Conservation (phyloP, 2,329 filamentous ascomycete species). For the Anthostomella pinea region DNA sequence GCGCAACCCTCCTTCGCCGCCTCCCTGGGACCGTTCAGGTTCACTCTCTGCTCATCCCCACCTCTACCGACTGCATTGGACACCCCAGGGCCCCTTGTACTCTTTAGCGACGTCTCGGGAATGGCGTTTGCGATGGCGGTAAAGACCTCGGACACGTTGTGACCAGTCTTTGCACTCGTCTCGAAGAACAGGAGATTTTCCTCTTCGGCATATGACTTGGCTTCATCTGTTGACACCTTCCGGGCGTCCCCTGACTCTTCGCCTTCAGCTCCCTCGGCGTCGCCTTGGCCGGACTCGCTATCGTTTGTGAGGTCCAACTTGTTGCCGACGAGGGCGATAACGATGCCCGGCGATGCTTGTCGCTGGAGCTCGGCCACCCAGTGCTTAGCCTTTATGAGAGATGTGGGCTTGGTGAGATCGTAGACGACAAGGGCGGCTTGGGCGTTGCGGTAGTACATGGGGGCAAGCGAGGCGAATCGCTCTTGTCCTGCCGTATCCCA, state of each 20-base stretch:
- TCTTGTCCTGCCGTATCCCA: slow-evolving; percentile 99
- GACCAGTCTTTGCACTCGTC: slow-evolving; percentile 93
- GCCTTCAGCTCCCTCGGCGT: slow-evolving; percentile 47
- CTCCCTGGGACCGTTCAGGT: slow-evolving; percentile 71
- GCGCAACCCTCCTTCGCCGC: slow-evolving; percentile 89
- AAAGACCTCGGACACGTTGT: slow-evolving; percentile 94
- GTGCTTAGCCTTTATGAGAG: slow-evolving; percentile 94
- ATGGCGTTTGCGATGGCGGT: slow-evolving; percentile 98
- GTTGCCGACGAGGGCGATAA: slow-evolving; percentile 96
- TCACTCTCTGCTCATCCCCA: slow-evolving; percentile 73
- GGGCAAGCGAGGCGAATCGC: slow-evolving; percentile 91
- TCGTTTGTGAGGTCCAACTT: slow-evolving; percentile 85
- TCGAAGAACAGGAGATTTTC: slow-evolving; percentile 95
- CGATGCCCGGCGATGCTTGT: slow-evolving; percentile 92
- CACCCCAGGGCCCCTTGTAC: slow-evolving; percentile 68
- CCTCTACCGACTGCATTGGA: slow-evolving; percentile 56
- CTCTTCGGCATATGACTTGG: slow-evolving; percentile 89
- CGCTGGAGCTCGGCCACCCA: slow-evolving; percentile 97
- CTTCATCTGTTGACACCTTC: slow-evolving; percentile 88
- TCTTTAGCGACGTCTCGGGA: slow-evolving; percentile 94
- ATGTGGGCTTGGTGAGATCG: slow-evolving; percentile 95
- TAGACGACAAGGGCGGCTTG: slow-evolving; percentile 97
- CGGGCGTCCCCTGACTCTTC: slow-evolving; percentile 70
- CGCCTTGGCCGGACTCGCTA: slow-evolving; percentile 43
- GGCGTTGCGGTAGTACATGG: slow-evolving; percentile 99